These are phyloP conservation scores for Aspergillus ustus DNA, from an alignment of 2,329 filamentous ascomycete species.

Conservation along the genomic window DNA sequence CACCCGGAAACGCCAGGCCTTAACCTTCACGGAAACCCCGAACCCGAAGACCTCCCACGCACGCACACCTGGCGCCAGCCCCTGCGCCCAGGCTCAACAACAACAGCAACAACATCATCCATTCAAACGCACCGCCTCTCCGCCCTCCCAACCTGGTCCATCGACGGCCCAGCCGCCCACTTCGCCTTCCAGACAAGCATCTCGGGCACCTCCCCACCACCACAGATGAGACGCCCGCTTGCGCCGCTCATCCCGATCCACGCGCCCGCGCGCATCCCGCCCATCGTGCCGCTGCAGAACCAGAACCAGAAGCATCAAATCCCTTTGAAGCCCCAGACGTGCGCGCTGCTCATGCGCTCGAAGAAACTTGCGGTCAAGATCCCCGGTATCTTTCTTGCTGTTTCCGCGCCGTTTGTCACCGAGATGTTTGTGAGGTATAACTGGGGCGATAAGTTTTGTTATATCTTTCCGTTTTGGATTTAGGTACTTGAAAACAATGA, in stretches of 20 bases:
- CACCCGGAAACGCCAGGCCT: not conserved
- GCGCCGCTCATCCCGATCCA: not conserved
- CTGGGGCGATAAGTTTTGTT: not conserved
- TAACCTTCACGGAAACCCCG: too few species aligned
- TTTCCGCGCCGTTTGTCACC: not conserved
- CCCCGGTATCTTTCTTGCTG: not conserved
- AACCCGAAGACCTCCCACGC: not conserved
- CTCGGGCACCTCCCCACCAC: too few species aligned
- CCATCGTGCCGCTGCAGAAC: not conserved
- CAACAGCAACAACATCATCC: not conserved
- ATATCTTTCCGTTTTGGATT: not conserved
- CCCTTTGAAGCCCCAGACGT: too few species aligned
- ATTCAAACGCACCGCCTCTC: not conserved
- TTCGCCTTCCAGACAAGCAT: not conserved
- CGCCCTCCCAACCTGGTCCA: not conserved
- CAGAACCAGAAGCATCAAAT: too few species aligned
- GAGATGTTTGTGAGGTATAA: not conserved
- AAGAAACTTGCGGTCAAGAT: not conserved
- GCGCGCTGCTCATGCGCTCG: not conserved
- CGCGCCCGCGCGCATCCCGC: too few species aligned
- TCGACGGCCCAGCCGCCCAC: too few species aligned
- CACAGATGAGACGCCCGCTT: not conserved
- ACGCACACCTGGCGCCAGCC: not conserved
- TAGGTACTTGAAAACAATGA: too few species aligned
- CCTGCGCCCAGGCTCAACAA: not conserved